phyloP scores from a whole-genome alignment of 2,329 filamentous ascomycete genomes.

The Aotearoamyces nothofagi region DNA sequence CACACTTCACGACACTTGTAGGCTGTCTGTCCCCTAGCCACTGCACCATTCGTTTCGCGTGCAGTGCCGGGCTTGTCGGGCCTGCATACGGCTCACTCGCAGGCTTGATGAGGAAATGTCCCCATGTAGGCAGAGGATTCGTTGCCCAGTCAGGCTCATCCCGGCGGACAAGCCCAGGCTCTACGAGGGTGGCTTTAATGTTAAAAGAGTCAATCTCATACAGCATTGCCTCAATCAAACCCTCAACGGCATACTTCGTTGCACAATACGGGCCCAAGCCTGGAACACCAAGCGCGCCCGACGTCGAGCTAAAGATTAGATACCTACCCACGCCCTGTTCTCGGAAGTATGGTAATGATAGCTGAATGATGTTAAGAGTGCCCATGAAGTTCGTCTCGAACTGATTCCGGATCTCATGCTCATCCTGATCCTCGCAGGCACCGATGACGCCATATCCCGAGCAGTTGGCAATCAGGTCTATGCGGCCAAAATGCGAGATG shows the following conservation, averaged over 20 bases:
- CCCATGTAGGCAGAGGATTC: constrained; percentile 60
- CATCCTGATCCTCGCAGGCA: constrained; percentile 91
- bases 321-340: constrained; percentile 64
- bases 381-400: constrained; percentile 98
- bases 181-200: constrained; percentile 85
- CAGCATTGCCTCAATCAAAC: constrained; percentile 87
- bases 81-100: constrained; percentile 69
- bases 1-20: constrained; percentile 82
- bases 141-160: constrained; percentile 53
- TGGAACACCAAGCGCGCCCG: constrained; percentile 83
- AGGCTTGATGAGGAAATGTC: constrained; percentile 82
- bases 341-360: constrained; percentile 77
- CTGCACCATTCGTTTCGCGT: constrained; percentile 81
- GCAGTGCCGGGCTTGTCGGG: constrained; percentile 67
- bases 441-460: constrained; percentile 93
- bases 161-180: constrained; percentile 74
- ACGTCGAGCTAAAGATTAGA: constrained; percentile 87
- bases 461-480: constrained; percentile 88
- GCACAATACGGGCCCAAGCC: constrained; percentile 90
- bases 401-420: constrained; percentile 86
- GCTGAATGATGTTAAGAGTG: constrained; percentile 81
- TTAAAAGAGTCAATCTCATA: constrained; percentile 90
- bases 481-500: constrained; percentile 59
- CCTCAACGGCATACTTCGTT: constrained; percentile 93
- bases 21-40: constrained; percentile 91